A percentile compares a stretch with the other conserved stretches of the same genome.
These are phyloP conservation scores for Paramyrothecium sp. DNA, from an alignment of 2,329 filamentous ascomycete species.

Conservation along the genomic window DNA sequence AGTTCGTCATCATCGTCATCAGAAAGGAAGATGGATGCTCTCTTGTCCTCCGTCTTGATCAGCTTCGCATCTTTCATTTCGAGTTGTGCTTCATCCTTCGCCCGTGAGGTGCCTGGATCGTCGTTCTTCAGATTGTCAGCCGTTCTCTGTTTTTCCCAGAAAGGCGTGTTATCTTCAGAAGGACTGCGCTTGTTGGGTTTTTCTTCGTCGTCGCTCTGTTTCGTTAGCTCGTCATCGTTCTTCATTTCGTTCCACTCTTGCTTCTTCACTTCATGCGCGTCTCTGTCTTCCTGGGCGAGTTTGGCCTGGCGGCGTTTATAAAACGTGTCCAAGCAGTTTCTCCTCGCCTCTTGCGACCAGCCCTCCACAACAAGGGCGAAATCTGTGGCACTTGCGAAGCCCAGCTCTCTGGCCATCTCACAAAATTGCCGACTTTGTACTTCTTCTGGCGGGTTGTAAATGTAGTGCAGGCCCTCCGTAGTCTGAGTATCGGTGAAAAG, in stretches of 20 bases:
- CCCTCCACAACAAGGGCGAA: slow-evolving; percentile 90
- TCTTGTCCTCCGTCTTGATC: slow-evolving; percentile 13
- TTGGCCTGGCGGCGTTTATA: slow-evolving; percentile 66
- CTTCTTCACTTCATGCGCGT: slow-evolving; percentile 14
- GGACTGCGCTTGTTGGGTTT: slow-evolving; percentile 3
- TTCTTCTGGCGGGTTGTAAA: slow-evolving; percentile 71
- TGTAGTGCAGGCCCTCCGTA: slow-evolving; percentile 27
- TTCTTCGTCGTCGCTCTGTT: not conserved
- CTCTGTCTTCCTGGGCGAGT: slow-evolving; percentile 32
- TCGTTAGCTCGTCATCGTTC: not conserved
- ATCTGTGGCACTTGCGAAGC: slow-evolving; percentile 72
- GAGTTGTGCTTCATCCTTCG: not conserved
- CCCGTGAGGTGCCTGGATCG: not conserved
- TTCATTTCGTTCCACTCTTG: slow-evolving; percentile 8
- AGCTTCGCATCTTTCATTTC: slow-evolving; percentile 2
- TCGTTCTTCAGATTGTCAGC: not conserved
- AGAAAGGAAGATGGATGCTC: slow-evolving; percentile 33
- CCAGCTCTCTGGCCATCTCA: slow-evolving; percentile 79
- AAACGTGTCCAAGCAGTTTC: slow-evolving; percentile 76
- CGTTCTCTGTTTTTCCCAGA: no score
- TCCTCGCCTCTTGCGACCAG: slow-evolving; percentile 81
- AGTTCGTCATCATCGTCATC: slow-evolving; percentile 38
- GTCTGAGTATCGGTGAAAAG: slow-evolving; percentile 51
- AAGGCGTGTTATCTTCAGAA: no score
- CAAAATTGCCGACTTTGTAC: slow-evolving; percentile 84